phyloP scores from a whole-genome alignment of 2,329 filamentous ascomycete genomes.

The Sarocladium kiliense region DNA sequence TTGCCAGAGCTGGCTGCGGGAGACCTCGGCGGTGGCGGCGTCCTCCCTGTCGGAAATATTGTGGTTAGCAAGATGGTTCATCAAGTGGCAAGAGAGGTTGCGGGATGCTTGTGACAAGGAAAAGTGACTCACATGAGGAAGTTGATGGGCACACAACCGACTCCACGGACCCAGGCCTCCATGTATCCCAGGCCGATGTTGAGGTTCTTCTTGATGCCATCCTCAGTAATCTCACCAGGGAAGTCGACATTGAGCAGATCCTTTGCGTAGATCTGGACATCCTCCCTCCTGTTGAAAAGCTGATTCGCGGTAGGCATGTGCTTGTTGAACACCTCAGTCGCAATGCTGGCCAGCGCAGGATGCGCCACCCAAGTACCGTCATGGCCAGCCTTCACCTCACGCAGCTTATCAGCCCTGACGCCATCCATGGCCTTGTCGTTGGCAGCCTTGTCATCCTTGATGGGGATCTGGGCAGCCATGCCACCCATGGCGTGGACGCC shows the following conservation, averaged over 20 bases:
- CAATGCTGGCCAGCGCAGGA: constrained; percentile 83
- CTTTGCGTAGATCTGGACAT: constrained; percentile 78
- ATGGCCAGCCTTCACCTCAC: constrained; percentile 90
- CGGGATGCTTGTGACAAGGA: background rate
- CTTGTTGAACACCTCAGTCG: constrained; percentile 91
- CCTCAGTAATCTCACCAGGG: constrained; percentile 85
- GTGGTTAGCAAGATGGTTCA: constrained; percentile 8
- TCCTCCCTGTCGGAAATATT: constrained; percentile 59
- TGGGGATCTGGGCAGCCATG: constrained; percentile 98
- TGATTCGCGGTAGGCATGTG: constrained; percentile 99
- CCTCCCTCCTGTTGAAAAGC: constrained; percentile 83
- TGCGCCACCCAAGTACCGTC: constrained; percentile 98
- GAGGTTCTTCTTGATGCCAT: constrained; percentile 94
- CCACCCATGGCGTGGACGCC: constrained; percentile 99
- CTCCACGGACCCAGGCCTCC: constrained; percentile 94
- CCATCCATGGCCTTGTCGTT: constrained; percentile 94
- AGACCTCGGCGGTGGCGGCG: constrained; percentile 94
- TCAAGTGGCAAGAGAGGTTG: background rate
- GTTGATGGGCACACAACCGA: constrained; percentile 97
- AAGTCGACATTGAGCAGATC: constrained; percentile 98
- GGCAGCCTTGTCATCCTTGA: constrained; percentile 87
- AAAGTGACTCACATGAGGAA: constrained; percentile 72
- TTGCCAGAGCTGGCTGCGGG: constrained; percentile 92
- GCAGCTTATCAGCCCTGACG: constrained; percentile 91
- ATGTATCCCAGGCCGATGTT: constrained; percentile 97